Evolutionary conservation across 1,284 basidiomycete species (phyloP), one percentile per base, ranked within the genome.

Genomic region (Phellinidium pouzarii): DNA sequence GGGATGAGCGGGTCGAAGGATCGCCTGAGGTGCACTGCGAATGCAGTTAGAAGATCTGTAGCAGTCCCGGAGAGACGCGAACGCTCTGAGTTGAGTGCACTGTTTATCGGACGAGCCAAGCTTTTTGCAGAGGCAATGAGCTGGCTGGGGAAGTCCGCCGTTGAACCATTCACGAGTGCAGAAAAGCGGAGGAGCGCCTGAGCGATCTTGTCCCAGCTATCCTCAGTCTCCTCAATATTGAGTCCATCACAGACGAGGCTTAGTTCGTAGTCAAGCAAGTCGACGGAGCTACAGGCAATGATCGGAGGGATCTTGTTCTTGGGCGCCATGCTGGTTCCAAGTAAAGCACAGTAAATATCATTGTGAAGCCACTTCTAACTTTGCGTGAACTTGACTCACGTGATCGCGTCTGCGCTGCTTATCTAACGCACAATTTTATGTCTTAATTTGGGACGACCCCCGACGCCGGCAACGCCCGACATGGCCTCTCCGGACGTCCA

Each of bases 151-250:
- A 76, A 78, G 27, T 79, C 75, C 55, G 72, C 74, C 14, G 74
- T 80, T 31, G 79, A 80, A 49, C 78, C 75, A 38, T 75, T 71
- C 57, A 78, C 79, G n/a, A 86, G 66, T n/a, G 68, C 68, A 8
- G 72, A 72, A 37, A 92, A 68, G 7, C 72, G 67, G 27, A 66
- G 61, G 37, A 92, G 64, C 4, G 75, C 75, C 42, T 76, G 72
- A 5, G 76, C 68, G 37, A 93, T 87, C n/a, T 69, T 72, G 52
- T 91, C 87, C 90, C 90, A 93, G 2, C 80, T 82, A 37, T 93
- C 87, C 64, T 93, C 91, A 1, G 84, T 82, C 68, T 93, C 90
- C 27, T 73, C 63, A n/a, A 80, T 68, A 43, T 68, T 64, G 12
- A 91, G 63, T 37, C 73, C 68, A 36, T 66, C 59, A 48, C 71